Conservation (phyloP, 2,329 filamentous ascomycete genomes). For the Pezicula neosporulosa region DNA sequence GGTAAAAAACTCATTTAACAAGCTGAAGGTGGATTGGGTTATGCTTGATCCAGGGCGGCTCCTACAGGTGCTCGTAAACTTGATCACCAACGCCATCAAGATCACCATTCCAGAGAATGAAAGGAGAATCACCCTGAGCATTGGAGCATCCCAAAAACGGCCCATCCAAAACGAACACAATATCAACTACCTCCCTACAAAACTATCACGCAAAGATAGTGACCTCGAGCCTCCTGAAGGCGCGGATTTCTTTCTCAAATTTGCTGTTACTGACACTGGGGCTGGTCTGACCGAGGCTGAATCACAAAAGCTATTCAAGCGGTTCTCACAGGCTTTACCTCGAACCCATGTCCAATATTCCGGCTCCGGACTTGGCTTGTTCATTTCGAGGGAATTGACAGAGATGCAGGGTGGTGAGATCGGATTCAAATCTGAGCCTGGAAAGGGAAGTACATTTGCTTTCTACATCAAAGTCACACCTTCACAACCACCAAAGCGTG, state of each 20-base stretch:
- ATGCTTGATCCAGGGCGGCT: slow-evolving; percentile 71
- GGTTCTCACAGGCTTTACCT: slow-evolving; percentile 60
- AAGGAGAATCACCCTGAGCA: slow-evolving; percentile 47
- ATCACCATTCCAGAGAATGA: slow-evolving; percentile 58
- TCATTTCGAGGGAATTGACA: slow-evolving; percentile 60
- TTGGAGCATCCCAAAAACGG: slow-evolving; percentile 33
- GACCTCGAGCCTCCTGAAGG: neutral
- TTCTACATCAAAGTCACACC: slow-evolving; percentile 56
- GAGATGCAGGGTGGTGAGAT: slow-evolving; percentile 65
- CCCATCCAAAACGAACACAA: slow-evolving; percentile 1
- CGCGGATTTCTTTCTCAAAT: slow-evolving; percentile 30
- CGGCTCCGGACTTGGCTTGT: slow-evolving; percentile 59
- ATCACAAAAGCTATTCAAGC: slow-evolving; percentile 62
- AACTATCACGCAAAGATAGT: neutral
- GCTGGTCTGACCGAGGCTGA: slow-evolving; percentile 59
- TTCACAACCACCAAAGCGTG: slow-evolving; percentile 21
- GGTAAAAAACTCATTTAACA: slow-evolving; percentile 62
- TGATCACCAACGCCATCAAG: slow-evolving; percentile 67
- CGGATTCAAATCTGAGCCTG: slow-evolving; percentile 55
- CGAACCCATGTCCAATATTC: slow-evolving; percentile 56
- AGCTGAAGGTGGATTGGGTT: slow-evolving; percentile 64
- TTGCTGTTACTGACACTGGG: slow-evolving; percentile 64
- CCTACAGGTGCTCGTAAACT: slow-evolving; percentile 72
- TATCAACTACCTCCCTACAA: slow-evolving; percentile 1
- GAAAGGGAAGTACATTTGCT: slow-evolving; percentile 56